These are phyloP conservation scores for Saccharomyces hybrid DNA, from an alignment of 1,139 yeast genomes.

Conservation along the genomic window DNA sequence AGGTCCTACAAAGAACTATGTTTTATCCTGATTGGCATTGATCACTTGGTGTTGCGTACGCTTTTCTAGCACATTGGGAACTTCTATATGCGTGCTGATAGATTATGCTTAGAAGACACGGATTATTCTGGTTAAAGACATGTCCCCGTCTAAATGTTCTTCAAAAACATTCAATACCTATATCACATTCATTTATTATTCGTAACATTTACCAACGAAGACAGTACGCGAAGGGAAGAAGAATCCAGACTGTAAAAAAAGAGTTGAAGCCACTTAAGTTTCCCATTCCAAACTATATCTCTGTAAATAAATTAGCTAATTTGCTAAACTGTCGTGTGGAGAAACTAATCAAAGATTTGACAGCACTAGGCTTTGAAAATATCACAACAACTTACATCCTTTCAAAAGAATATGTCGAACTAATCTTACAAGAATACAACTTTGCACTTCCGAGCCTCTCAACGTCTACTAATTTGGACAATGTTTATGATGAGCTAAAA, in stretches of 20 bases:
- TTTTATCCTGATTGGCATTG: not conserved
- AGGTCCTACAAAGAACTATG: not conserved
- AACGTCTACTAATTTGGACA: slow-evolving; percentile 37
- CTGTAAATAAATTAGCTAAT: slow-evolving; percentile 70
- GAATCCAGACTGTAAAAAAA: slow-evolving; percentile 9
- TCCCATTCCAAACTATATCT: slow-evolving; percentile 59
- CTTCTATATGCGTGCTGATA: not conserved
- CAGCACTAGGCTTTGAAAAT: slow-evolving; percentile 67
- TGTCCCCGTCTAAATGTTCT: not conserved
- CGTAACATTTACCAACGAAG: slow-evolving; percentile 1
- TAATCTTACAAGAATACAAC: slow-evolving; percentile 85
- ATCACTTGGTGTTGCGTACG: not conserved
- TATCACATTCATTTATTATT: not conserved
- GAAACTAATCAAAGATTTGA: slow-evolving; percentile 50
- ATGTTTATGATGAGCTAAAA: slow-evolving; percentile 42
- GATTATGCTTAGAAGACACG: slow-evolving; percentile 1
- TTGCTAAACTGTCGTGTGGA: slow-evolving; percentile 59
- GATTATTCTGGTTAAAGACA: not conserved
- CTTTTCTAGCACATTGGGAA: slow-evolving; percentile 4
- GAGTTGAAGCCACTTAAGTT: slow-evolving; percentile 35
- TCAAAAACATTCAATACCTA: not conserved
- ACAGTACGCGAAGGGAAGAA: slow-evolving; percentile 13
- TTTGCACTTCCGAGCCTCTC: slow-evolving; percentile 44
- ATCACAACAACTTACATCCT: slow-evolving; percentile 70
- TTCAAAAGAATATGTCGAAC: slow-evolving; percentile 75